These are phyloP conservation scores for Diaporthe sp. DNA, from an alignment of 2,329 filamentous ascomycete genomes.

Conservation along the genomic window DNA sequence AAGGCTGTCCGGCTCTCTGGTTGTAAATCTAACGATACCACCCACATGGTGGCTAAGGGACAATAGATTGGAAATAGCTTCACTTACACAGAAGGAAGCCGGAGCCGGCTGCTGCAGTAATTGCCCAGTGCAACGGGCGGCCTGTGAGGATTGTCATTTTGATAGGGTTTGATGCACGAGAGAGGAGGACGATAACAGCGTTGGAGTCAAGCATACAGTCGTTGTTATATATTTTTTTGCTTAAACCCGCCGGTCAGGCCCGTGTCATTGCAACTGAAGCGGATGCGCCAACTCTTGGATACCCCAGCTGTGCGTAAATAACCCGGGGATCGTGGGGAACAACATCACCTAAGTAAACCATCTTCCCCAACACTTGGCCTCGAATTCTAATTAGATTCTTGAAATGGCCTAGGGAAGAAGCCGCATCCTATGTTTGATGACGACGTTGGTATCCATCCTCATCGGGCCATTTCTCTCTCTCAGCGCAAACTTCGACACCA, in stretches of 20 bases:
- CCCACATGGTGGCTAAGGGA: background rate
- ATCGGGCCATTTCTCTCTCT: constrained; percentile 11
- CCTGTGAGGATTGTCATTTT: constrained; percentile 49
- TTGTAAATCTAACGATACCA: background rate
- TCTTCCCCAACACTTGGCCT: constrained; percentile 1
- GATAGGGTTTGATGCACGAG: constrained; percentile 23
- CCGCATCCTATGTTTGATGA: background rate
- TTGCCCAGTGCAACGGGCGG: constrained; percentile 56
- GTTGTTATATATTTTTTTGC: constrained; percentile 9
- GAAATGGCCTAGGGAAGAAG: background rate
- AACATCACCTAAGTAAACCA: background rate
- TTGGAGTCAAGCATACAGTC: constrained; percentile 4
- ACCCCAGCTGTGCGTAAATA: constrained; percentile 25
- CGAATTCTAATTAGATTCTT: constrained; percentile 9
- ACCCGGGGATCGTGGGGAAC: constrained; percentile 1
- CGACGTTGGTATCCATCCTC: constrained; percentile 23
- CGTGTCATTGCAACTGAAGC: constrained; percentile 25
- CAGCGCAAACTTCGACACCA: background rate
- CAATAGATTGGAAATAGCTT: background rate
- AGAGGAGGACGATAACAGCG: background rate
- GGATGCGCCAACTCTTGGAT: constrained; percentile 15
- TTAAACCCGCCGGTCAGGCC: background rate
- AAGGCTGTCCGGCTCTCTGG: background rate
- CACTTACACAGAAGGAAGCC: constrained; percentile 52
- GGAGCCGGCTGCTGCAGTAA: constrained; percentile 52